Evolutionary conservation across 2,329 filamentous ascomycete genomes (phyloP).

Genomic region (Sporothrix schenckii): DNA sequence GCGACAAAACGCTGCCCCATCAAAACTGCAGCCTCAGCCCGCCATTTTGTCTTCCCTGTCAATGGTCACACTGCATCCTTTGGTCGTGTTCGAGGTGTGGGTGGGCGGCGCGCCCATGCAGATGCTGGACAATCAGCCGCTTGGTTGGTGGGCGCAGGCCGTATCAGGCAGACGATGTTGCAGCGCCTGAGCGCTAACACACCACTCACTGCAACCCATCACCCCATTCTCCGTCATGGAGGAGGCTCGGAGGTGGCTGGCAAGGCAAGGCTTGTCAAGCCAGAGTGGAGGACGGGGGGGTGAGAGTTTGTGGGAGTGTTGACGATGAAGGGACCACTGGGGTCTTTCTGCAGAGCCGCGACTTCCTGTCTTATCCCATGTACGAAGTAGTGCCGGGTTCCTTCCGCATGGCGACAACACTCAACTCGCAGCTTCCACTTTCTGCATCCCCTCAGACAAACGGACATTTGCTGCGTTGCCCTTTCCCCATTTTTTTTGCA

Average conservation of each 20-base stretch:
- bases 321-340: constrained; percentile 3
- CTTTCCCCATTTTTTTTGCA: background rate
- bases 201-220: constrained; percentile 1
- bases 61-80: background rate
- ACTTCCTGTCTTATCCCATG: background rate
- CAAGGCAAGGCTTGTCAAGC: constrained; percentile 5
- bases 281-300: background rate
- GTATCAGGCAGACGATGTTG: background rate
- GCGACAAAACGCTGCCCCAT: background rate
- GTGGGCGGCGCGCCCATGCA: constrained; percentile 7
- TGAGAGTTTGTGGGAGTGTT: background rate
- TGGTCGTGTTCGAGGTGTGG: background rate
- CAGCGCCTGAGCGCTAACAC: constrained; percentile 1
- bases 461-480: background rate
- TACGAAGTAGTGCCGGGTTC: background rate
- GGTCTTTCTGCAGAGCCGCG: background rate
- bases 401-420: background rate
- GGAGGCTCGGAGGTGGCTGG: background rate
- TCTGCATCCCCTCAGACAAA: background rate
- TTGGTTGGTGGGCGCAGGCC: constrained; percentile 19
- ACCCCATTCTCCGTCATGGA: background rate
- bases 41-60: constrained; percentile 1
- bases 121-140: constrained; percentile 11
- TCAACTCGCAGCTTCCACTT: background rate
- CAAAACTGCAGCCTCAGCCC: constrained; percentile 7